Evolutionary conservation across 768 basidiomycete genomes (phyloP).

Genomic region (Leccinum aurantiacum): DNA sequence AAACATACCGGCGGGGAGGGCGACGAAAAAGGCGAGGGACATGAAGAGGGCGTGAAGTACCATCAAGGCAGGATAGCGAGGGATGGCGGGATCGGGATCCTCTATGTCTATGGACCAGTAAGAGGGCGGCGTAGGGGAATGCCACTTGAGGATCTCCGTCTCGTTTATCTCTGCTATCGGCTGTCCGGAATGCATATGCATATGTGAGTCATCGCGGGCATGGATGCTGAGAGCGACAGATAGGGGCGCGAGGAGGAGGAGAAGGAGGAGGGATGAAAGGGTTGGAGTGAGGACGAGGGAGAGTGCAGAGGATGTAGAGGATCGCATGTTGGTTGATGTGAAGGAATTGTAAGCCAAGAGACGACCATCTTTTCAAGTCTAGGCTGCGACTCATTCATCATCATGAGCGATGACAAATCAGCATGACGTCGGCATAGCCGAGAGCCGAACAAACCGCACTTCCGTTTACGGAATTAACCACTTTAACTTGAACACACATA

Average conservation of each 20-base stretch:
- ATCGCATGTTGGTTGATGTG: slow-evolving; percentile 9
- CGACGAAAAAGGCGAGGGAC: slow-evolving; percentile 78
- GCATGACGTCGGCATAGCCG: slow-evolving; percentile 14
- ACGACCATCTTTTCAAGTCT: neutral
- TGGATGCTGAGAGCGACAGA: neutral
- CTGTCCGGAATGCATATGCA: slow-evolving; percentile 46
- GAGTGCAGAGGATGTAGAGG: neutral
- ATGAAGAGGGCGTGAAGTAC: slow-evolving; percentile 71
- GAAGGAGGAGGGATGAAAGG: neutral
- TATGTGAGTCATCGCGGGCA: slow-evolving; percentile 38
- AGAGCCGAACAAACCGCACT: neutral
- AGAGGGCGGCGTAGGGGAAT: slow-evolving; percentile 72
- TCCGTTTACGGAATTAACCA: neutral
- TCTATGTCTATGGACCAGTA: slow-evolving; percentile 83
- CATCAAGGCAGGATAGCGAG: slow-evolving; percentile 69
- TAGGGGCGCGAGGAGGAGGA: slow-evolving; percentile 21
- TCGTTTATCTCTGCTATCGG: slow-evolving; percentile 73
- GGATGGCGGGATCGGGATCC: slow-evolving; percentile 40
- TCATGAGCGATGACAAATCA: slow-evolving; percentile 4
- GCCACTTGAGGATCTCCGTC: slow-evolving; percentile 62
- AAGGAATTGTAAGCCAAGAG: neutral
- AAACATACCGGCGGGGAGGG: slow-evolving; percentile 73
- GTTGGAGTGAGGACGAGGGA: neutral
- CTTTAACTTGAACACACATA: neutral
- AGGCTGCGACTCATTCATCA: neutral